These are phyloP conservation scores for Ophiostoma piceae DNA, from an alignment of 2,329 filamentous ascomycete genomes.

Conservation along the genomic window DNA sequence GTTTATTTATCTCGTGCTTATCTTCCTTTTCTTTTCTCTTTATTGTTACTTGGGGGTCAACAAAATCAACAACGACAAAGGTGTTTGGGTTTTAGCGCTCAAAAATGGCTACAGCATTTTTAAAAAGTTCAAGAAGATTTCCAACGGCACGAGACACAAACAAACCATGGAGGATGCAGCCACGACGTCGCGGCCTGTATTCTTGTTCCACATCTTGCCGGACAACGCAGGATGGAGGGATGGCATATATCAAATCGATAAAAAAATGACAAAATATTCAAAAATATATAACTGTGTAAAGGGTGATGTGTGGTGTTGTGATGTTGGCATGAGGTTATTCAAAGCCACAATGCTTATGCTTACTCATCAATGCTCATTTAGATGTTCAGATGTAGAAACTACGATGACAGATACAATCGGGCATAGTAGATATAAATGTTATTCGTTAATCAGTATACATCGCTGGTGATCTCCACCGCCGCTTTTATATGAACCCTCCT, in stretches of 20 bases:
- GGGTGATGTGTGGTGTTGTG: background rate
- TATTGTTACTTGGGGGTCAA: conserved; percentile 17
- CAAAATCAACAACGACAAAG: conserved; percentile 17
- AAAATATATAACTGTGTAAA: background rate
- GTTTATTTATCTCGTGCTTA: conserved; percentile 17
- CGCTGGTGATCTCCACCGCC: background rate
- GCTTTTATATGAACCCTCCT: background rate
- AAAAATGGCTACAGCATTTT: conserved; percentile 19
- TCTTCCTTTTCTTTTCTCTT: conserved; percentile 14
- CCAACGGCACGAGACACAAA: background rate
- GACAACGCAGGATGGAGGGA: background rate
- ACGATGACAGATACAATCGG: background rate
- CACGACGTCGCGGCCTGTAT: background rate
- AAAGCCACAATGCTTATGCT: background rate
- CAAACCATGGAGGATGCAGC: background rate
- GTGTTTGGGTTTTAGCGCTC: conserved; percentile 19
- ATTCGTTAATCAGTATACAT: background rate
- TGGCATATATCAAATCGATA: background rate
- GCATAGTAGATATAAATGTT: background rate
- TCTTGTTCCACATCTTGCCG: background rate
- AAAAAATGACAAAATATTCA: conserved; percentile 11
- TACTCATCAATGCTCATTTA: background rate
- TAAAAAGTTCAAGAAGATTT: background rate
- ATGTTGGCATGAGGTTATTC: background rate
- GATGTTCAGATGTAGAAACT: background rate